Percentiles rank a stretch among this genome's conserved stretches.
phyloP scores from a whole-genome alignment of 1,284 basidiomycete species.

The Boletellus sp. region DNA sequence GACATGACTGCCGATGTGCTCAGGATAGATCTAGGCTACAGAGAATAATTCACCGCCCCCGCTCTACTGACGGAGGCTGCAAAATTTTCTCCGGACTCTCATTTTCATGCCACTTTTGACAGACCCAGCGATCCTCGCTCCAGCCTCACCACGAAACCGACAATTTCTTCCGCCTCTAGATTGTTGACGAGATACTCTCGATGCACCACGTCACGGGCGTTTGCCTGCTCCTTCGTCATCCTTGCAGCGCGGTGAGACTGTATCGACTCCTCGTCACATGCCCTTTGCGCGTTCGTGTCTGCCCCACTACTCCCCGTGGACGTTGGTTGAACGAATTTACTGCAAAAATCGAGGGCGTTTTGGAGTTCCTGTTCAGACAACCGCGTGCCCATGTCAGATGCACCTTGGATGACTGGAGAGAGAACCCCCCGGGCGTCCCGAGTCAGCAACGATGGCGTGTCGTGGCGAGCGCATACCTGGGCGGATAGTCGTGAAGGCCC shows the following conservation, averaged over 20 bases:
- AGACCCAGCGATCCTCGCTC: constrained; percentile 48
- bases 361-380: constrained; percentile 71
- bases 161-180: constrained; percentile 48
- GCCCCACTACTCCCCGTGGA: not conserved
- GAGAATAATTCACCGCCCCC: too few relatives aligned
- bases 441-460: too few relatives aligned
- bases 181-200: constrained; percentile 52
- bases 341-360: constrained; percentile 57
- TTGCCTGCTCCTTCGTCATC: constrained; percentile 51
- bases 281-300: constrained; percentile 1
- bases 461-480: constrained; percentile 37
- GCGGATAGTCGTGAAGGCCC: constrained; percentile 52
- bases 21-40: too few relatives aligned
- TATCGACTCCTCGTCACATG: constrained; percentile 15
- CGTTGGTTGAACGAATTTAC: constrained; percentile 41
- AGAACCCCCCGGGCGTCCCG: too few relatives aligned
- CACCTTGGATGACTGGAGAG: constrained; percentile 68
- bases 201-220: constrained; percentile 50
- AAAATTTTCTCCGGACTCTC: too few relatives aligned
- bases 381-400: constrained; percentile 64
- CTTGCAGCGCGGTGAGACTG: constrained; percentile 34
- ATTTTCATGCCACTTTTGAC: constrained; percentile 1
- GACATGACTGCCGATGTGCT: too few relatives aligned
- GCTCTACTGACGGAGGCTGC: too few relatives aligned
- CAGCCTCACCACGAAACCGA: constrained; percentile 47